These are phyloP conservation scores for Picea sitchensis DNA, from an alignment of 75 land plant species.

Conservation along the genomic window DNA sequence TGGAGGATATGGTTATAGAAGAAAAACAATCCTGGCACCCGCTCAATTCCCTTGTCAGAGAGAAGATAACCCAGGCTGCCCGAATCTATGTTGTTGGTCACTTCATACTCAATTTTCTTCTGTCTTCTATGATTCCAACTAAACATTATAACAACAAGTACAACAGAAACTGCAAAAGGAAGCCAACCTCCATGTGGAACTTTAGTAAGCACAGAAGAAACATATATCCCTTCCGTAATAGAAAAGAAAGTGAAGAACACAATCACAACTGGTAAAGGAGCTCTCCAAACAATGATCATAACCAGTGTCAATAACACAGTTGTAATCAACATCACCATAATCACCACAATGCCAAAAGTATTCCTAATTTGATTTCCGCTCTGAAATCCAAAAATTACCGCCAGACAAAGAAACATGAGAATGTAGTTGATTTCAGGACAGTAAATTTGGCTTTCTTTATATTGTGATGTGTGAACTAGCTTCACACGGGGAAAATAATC, in stretches of 20 bases:
- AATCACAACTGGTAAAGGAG: constrained; percentile 12
- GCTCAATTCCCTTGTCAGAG: background rate
- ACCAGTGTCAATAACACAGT: constrained; percentile 42
- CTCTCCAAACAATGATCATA: constrained; percentile 49
- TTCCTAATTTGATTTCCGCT: constrained; percentile 34
- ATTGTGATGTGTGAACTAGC: constrained; percentile 45
- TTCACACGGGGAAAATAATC: constrained; percentile 57
- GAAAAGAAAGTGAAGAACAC: constrained; percentile 29
- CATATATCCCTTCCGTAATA: constrained; percentile 36
- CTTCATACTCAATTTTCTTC: constrained; percentile 42
- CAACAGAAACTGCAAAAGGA: constrained; percentile 36
- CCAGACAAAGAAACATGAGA: constrained; percentile 45
- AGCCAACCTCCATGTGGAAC: constrained; percentile 60
- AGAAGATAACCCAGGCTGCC: constrained; percentile 18
- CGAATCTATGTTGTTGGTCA: constrained; percentile 19
- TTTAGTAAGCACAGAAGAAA: constrained; percentile 44
- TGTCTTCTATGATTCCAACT: constrained; percentile 46
- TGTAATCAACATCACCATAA: constrained; percentile 62
- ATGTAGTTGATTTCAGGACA: constrained; percentile 57
- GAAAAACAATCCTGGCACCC: constrained; percentile 53
- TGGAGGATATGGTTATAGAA: constrained; percentile 39
- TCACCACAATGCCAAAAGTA: constrained; percentile 59
- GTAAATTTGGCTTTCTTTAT: constrained; percentile 49
- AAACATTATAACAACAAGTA: constrained; percentile 33
- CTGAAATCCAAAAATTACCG: constrained; percentile 31